These are phyloP conservation scores for Bacidia gigantensis DNA, from an alignment of 495 filamentous ascomycete genomes.

Conservation along the genomic window DNA sequence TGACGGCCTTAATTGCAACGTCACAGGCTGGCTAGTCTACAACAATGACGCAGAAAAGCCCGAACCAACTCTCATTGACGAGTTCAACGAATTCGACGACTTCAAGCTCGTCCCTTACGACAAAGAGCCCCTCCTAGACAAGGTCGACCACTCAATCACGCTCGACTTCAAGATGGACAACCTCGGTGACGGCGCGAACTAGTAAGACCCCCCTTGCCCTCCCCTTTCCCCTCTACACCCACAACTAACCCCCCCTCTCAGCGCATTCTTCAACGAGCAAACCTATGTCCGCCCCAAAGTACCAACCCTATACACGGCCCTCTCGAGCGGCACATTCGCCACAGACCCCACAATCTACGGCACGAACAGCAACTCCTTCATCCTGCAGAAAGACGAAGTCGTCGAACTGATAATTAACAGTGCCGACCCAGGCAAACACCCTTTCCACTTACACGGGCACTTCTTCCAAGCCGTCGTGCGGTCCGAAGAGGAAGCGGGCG, in stretches of 20 bases:
- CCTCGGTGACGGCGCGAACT: conserved; percentile 60
- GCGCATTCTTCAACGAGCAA: conserved; percentile 64
- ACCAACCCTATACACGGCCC: conserved; percentile 57
- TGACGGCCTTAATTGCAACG: conserved; percentile 51
- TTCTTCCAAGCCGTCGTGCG: conserved; percentile 54
- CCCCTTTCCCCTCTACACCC: neutral
- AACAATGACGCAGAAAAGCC: conserved; percentile 40
- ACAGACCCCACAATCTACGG: conserved; percentile 56
- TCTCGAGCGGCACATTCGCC: conserved; percentile 45
- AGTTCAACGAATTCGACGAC: conserved; percentile 59
- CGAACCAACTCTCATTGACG: conserved; percentile 35
- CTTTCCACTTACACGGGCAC: conserved; percentile 76
- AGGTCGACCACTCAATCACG: conserved; percentile 45
- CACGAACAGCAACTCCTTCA: conserved; percentile 46
- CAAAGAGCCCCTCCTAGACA: conserved; percentile 36
- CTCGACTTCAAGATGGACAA: conserved; percentile 60
- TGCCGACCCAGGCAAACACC: conserved; percentile 53
- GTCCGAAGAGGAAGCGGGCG: conserved; percentile 34
- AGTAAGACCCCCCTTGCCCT: conserved; percentile 30
- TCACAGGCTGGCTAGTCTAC: conserved; percentile 64
- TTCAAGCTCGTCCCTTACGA: conserved; percentile 54
- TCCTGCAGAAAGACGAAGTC: conserved; percentile 48
- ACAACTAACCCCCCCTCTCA: conserved; percentile 18
- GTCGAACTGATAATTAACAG: conserved; percentile 71
- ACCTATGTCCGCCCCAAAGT: conserved; percentile 57